Conservation (phyloP, 176 grass and related monocot species). For the Hordeum vulgare region MorexV3_pseudomolecules_assembly NC_058524.1:63217576-63218075, state of each 20-base stretch:
- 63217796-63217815: constrained; percentile 47
- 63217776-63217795: constrained; percentile 26
- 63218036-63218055: no score
- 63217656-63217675: background rate
- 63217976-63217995: constrained; percentile 48
- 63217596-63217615: no score
- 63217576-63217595: no score
- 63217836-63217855: no score
- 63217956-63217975: constrained; percentile 59
- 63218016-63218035: constrained; percentile 27
- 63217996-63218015: constrained; percentile 28
- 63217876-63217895: constrained; percentile 36
- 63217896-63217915: constrained; percentile 67
- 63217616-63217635: background rate
- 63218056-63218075: no score
- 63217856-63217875: constrained; percentile 63
- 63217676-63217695: background rate
- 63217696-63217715: no score
- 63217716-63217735: constrained; percentile 45
- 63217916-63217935: constrained; percentile 45
- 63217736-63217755: constrained; percentile 32
- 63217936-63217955: constrained; percentile 70
- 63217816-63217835: constrained; percentile 63
- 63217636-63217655: background rate
- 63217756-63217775: constrained; percentile 50